These are phyloP conservation scores for Hirschioporus abietinus DNA, from an alignment of 768 basidiomycete species.

Conservation along the genomic window DNA sequence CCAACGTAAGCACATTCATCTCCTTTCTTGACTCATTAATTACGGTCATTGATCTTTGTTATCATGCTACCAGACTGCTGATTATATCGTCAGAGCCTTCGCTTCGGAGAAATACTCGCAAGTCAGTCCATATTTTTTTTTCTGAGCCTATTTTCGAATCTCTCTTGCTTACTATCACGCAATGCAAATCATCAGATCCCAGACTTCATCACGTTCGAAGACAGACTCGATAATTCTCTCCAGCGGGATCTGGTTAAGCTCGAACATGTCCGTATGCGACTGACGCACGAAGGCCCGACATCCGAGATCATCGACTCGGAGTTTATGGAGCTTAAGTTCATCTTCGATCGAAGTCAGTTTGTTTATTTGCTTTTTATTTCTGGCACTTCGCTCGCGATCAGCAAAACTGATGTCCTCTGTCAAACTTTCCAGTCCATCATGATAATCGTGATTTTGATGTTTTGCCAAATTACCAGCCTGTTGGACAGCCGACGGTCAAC, in stretches of 20 bases:
- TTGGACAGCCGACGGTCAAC: conserved; percentile 42
- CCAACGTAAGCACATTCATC: conserved; percentile 46
- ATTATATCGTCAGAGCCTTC: conserved; percentile 77
- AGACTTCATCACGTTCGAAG: conserved; percentile 79
- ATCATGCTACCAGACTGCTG: conserved; percentile 58
- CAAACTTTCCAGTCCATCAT: conserved; percentile 49
- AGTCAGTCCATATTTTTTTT: conserved; percentile 28
- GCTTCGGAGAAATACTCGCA: conserved; percentile 79
- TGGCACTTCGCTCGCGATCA: no score
- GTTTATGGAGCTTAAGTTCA: conserved; percentile 77
- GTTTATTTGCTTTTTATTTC: background rate
- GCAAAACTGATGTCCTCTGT: background rate
- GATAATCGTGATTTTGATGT: conserved; percentile 87
- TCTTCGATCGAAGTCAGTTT: conserved; percentile 65
- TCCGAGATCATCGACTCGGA: conserved; percentile 78
- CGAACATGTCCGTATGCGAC: conserved; percentile 81
- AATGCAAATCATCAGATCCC: conserved; percentile 51
- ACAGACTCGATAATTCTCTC: conserved; percentile 75
- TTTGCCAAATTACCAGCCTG: conserved; percentile 74
- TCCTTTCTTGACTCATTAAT: conserved; percentile 2
- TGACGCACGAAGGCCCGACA: conserved; percentile 66
- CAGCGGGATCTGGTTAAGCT: conserved; percentile 79
- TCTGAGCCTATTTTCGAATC: background rate
- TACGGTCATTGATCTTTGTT: conserved; percentile 2
- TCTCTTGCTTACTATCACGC: background rate